phyloP scores from a whole-genome alignment of 768 basidiomycete genomes.

The Lentinus brumalis region DNA sequence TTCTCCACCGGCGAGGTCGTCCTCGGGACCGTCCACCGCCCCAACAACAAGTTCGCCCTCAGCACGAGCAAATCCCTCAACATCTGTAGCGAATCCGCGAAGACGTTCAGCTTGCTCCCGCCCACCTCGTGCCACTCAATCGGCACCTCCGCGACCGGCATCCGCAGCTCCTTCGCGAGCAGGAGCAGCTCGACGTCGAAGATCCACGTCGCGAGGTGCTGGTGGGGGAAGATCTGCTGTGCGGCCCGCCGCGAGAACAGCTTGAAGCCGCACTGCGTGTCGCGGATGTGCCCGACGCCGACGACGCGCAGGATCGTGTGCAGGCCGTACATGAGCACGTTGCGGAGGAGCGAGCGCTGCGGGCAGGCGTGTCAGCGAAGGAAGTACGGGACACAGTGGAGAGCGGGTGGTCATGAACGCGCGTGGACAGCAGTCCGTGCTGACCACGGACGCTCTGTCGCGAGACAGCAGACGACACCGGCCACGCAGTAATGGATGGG shows the following conservation, averaged over 20 bases:
- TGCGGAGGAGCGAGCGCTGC: slow-evolving; percentile 86
- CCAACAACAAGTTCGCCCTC: slow-evolving; percentile 76
- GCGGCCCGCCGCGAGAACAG: slow-evolving; percentile 86
- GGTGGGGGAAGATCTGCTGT: slow-evolving; percentile 77
- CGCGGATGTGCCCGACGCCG: slow-evolving; percentile 87
- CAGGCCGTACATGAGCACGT: slow-evolving; percentile 91
- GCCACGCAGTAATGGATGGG: no score
- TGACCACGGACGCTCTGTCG: no score
- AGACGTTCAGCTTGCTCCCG: slow-evolving; percentile 88
- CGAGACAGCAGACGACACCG: no score
- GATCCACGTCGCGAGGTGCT: slow-evolving; percentile 92
- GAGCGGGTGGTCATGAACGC: no score
- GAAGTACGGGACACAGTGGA: no score
- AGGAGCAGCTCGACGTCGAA: slow-evolving; percentile 95
- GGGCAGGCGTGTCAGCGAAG: background rate
- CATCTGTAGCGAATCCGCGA: slow-evolving; percentile 88
- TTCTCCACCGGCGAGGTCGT: background rate
- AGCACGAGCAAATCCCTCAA: slow-evolving; percentile 83
- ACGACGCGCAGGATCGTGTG: slow-evolving; percentile 88
- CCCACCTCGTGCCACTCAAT: slow-evolving; percentile 93
- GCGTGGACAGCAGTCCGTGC: no score
- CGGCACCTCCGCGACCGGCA: slow-evolving; percentile 85
- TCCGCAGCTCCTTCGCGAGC: slow-evolving; percentile 73
- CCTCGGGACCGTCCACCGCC: slow-evolving; percentile 62
- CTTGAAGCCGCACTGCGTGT: slow-evolving; percentile 98